Evolutionary conservation across 345 rosid species (phyloP), one percentile per base, ranked within the genome.

Genomic region (Camelina sativa): DNA sequence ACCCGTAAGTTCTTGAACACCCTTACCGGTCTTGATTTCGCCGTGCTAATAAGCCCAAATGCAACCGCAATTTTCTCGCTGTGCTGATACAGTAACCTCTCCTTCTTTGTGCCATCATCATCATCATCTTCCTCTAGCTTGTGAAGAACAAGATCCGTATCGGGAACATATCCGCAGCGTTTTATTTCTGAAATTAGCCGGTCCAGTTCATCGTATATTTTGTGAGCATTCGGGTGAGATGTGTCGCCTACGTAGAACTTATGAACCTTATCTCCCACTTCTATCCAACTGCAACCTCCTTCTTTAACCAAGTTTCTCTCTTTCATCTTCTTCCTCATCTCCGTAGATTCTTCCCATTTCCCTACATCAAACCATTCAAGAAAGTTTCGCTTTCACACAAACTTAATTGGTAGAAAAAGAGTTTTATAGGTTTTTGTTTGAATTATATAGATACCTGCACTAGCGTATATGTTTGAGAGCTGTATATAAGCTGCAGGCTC

Each of bases 281-380:
- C 95, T 55, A 91, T 80, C 93, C 97, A 89, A 67, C 97, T 87
- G 51, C 86, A 87, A 54, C 95, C 95, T 51, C 92, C 91, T 84
- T 91, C 92, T 74, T 91, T 91, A 19, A 65, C 78, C 76, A 89
- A 75, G 66, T 84, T 84, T 60, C 73, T 77, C 75, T 78, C 78
- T 78, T 85, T 89, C 95, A 91, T 87, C 65, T 44, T 81, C 76
- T 80, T 89, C 73, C 97, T 84, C 74, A 85, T 70, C 40, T 75
- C 75, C 11, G 84, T 77, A 57, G 83, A 83, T 10, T 84, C 81
- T 50, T 86, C 86, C 95, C 95, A 91, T 63, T 76, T 83, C 30
- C 89, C 87, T n/a, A 55, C 47, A 63, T 15, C 38, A 30, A 41
- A 43, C 2, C 58, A 62, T 8, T 44, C 13, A 58, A 2, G 51